Conservation (phyloP, 805 yeast species). For the Teunomyces cretensis region DNA sequence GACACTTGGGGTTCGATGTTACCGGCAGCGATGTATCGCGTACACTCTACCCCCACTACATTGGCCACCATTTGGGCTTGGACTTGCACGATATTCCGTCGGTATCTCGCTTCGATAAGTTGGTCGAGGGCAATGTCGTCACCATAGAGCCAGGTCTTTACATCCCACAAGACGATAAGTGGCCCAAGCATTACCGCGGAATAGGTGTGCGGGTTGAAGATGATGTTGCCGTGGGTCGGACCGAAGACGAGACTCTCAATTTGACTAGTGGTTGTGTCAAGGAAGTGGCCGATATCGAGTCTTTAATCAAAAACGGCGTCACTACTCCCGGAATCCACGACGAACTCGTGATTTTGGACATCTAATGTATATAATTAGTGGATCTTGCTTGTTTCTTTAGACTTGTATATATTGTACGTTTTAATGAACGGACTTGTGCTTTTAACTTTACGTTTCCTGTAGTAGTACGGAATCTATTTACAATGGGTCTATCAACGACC, state of each 20-base stretch:
- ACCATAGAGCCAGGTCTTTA: conserved; percentile 97
- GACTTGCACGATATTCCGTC: conserved; percentile 85
- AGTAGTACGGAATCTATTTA: conserved; percentile 1
- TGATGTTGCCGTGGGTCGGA: conserved; percentile 78
- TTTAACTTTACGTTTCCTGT: too few species aligned
- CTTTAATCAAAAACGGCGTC: conserved; percentile 59
- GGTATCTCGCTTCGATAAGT: conserved; percentile 51
- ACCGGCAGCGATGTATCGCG: conserved; percentile 53
- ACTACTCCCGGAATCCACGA: conserved; percentile 46
- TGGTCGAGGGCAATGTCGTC: conserved; percentile 74
- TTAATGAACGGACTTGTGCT: neutral
- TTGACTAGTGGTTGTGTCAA: conserved; percentile 84
- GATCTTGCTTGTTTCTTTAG: neutral
- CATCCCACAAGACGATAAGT: conserved; percentile 68
- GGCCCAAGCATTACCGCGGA: conserved; percentile 80
- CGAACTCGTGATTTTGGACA: conserved; percentile 26
- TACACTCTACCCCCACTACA: conserved; percentile 81
- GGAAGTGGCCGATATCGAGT: conserved; percentile 80
- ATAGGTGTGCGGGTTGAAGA: conserved; percentile 96
- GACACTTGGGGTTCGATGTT: conserved; percentile 67
- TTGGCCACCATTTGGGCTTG: conserved; percentile 93
- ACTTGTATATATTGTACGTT: neutral
- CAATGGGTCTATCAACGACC: conserved; percentile 52
- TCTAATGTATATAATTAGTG: conserved; percentile 4
- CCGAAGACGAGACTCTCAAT: conserved; percentile 45